Base-by-base conservation (phyloP, 345 rosid genomes). In the Populus nigra region DNA sequence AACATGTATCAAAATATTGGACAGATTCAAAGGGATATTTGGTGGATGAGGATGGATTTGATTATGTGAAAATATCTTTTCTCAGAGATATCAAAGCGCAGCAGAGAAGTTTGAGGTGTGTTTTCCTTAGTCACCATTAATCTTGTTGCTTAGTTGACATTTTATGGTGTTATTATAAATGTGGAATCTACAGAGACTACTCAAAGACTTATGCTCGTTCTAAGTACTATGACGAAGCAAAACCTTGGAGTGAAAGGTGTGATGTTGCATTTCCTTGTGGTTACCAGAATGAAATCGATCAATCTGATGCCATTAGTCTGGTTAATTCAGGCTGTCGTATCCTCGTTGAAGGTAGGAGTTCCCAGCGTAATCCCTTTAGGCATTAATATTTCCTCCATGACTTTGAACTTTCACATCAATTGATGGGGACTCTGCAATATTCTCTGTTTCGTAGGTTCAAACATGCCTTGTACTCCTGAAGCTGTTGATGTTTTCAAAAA, bases 31-130 rank as follows among this genome's bases (percentile, higher is more conserved):
- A 89, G 70, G 99, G 99, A 79, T 96, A 90, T 83, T 88, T 93
- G 87, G 94, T 96, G 85, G 99, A 96, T 63, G 99, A 96, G 69
- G 99, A 96, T 29, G 99, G 99, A 69, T 92, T 96, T 79, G 99
- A 96, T 85, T 93, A 91, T 83, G 85, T 92, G 94, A 96, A 96
- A 88, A 91, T 96, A 84, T 87, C 97, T 68, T 92, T 96, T 86
- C 84, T 96, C 83, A 92, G 99, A 85, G 99, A 96, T 72, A 88
- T 96, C 82, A 93, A 93, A 91, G 87, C 95, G 50, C 98, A 96
- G 83, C 98, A 93, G 75, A 92, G 97, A 91, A 92, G 97, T 82
- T 85, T 96, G 89, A 91, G 99, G 98, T 93, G 73, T 47, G 50
- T 72, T 59, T 62, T 76, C 61, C 7, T 10, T 68, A 16, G 47